Evolutionary conservation across 345 rosid genomes (phyloP), one percentile per base, ranked within the genome.

Genomic region (Eucalyptus regnans): DNA sequence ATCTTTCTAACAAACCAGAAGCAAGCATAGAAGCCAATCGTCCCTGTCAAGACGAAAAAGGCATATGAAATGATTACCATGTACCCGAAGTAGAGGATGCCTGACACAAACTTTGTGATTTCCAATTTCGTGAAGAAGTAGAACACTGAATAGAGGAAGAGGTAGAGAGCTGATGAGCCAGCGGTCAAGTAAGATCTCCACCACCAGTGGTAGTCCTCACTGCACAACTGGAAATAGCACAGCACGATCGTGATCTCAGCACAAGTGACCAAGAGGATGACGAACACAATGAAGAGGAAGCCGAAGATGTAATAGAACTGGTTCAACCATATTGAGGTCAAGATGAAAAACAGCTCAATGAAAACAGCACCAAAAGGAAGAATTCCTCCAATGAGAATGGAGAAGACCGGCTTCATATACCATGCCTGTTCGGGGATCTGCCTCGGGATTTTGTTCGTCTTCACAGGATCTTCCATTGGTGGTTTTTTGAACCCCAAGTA

Each of bases 221-320:
- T 96, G 92, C 99, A 97, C 87, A 97, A 91, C 93, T 97, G 99
- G 96, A 97, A 97, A 95, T 97, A 97, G 92, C 99, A 97, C 29
- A 97, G 96, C 76, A 97, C 99, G 10, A 97, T 92, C 3, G 99
- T 94, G 89, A 97, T 97, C 95, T 97, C 99, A 2, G 99, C 99
- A 23, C 99, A 97, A 52, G 99, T 97, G 91, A 97, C 94, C 71
- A 97, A 86, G 58, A 97, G 92, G 89, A 97, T 97, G 87, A 96
- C 87, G 83, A 97, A 96, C 90, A 97, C 99, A 58, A 97, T 96
- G 94, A 97, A 97, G 89, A 97, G 99, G 96, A 97, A 97, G 68
- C 99, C 99, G 18, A 97, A 97, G 94, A 97, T 97, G 96, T 96
- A 97, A 93, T 97, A 97, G 96, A 96, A 97, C 93, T 97, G 99